Evolutionary conservation across 148 eudicot genomes (phyloP), one percentile per base, ranked within the genome.

Genomic region (Chenopodium quinoa): DNA sequence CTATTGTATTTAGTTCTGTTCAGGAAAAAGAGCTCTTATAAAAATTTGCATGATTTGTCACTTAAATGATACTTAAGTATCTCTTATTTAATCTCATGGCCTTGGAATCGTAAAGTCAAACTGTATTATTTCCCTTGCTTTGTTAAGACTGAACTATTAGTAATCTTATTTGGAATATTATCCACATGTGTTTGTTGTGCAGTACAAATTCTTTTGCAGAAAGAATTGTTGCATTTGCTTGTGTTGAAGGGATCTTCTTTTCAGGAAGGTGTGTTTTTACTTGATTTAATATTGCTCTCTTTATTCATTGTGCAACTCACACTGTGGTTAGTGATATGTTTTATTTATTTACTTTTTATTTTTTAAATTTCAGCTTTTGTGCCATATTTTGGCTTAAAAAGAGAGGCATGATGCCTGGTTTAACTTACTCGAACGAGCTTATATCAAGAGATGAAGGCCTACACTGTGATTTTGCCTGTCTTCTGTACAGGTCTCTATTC

Each of bases 331-430:
- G 9, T 62, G n/a, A 46, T 73, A 4, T 63, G 58, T 52, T 34
- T 34, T 34, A 2, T 34, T 50, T 50, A 7, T 8, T 50, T 7
- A 2, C 3, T 34, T 34, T 34, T 34, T 23, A 37, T 52, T 71
- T 73, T 46, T 23, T 77, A 72, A 46, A 80, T 70, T 72, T 70
- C 93, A 93, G 94, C 86, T 93, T 93, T 80, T 93, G 97, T 76
- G 91, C 97, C 82, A 91, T 93, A 47, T 93, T 92, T 84, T 93
- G 94, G 97, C 92, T 93, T 22, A 93, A 93, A 76, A 93, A 93
- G 87, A 85, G 97, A 82, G 96, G 94, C 54, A 78, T 93, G 79
- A 93, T 93, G 97, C 97, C 97, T 8, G 95, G 97, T 68, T 86
- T 93, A 88, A 89, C 97, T 17, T 93, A 87, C 88, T 93, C 97